A percentile compares a stretch with the other conserved stretches of the same genome.
Conservation (phyloP, 495 filamentous ascomycete species). For the Polyplosphaeria fusca region DNA sequence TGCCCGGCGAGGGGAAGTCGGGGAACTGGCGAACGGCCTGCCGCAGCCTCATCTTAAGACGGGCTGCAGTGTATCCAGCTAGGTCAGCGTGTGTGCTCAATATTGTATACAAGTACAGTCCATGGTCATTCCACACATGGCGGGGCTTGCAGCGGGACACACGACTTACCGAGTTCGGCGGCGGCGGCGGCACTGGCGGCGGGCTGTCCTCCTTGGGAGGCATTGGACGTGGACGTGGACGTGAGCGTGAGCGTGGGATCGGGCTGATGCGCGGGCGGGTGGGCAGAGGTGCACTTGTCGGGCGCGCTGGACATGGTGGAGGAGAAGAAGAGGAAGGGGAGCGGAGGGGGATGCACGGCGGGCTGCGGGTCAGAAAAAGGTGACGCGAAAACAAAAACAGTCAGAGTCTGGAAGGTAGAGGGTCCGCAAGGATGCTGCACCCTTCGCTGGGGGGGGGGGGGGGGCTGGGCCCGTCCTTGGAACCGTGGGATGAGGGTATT, state of each 20-base stretch:
- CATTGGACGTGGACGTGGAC: slow-evolving; percentile 36
- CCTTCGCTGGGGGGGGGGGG: not conserved
- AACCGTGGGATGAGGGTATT: slow-evolving; percentile 23
- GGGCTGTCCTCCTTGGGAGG: slow-evolving; percentile 43
- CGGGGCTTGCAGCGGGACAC: not conserved
- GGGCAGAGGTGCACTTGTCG: slow-evolving; percentile 34
- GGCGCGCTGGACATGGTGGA: slow-evolving; percentile 31
- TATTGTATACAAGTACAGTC: too few species aligned
- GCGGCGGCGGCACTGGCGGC: slow-evolving; percentile 43
- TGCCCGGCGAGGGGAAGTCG: slow-evolving; percentile 91
- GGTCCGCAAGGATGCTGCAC: not conserved
- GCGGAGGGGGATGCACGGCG: not conserved
- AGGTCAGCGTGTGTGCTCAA: too few species aligned
- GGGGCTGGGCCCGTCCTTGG: not conserved
- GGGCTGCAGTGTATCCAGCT: too few species aligned
- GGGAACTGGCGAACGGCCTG: slow-evolving; percentile 69
- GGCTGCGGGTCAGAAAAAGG: slow-evolving; percentile 8
- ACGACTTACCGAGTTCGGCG: slow-evolving; percentile 41
- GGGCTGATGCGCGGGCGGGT: slow-evolving; percentile 39
- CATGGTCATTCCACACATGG: slow-evolving; percentile 49
- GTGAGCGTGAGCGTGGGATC: slow-evolving; percentile 41
- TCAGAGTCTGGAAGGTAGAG: not conserved
- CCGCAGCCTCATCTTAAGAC: slow-evolving; percentile 79
- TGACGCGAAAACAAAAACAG: slow-evolving; percentile 11
- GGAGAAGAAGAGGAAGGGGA: slow-evolving; percentile 17